Evolutionary conservation across 768 basidiomycete species (phyloP).

Genomic region (Ephemerocybe angulata): DNA sequence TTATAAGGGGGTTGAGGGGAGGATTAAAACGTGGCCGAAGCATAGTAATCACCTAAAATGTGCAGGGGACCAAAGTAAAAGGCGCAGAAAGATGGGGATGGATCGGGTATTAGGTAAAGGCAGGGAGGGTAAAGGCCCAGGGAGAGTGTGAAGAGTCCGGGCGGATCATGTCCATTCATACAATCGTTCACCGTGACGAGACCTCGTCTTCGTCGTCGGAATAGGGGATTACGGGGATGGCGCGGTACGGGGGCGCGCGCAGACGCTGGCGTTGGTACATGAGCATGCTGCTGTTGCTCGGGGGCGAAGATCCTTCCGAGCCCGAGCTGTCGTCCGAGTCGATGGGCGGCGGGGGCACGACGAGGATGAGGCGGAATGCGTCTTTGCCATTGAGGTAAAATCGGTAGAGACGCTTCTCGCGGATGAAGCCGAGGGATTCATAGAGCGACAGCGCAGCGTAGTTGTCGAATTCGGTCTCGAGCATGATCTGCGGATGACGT

Average conservation of each 20-base stretch:
- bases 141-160: not conserved
- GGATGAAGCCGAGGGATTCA: slow-evolving; percentile 89
- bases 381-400: slow-evolving; percentile 99
- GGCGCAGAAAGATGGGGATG: too few species aligned
- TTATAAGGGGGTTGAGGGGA: too few species aligned
- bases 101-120: too few species aligned
- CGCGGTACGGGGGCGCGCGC: slow-evolving; percentile 30
- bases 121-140: not conserved
- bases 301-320: slow-evolving; percentile 23
- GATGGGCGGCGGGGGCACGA: slow-evolving; percentile 38
- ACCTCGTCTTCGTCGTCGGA: slow-evolving; percentile 43
- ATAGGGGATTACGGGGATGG: slow-evolving; percentile 44
- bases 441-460: slow-evolving; percentile 83
- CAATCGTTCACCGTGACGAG: slow-evolving; percentile 29
- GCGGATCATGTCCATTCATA: not conserved
- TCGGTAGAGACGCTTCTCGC: slow-evolving; percentile 89
- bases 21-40: too few species aligned
- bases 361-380: slow-evolving; percentile 79
- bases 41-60: not conserved
- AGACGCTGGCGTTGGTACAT: not conserved
- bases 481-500: slow-evolving; percentile 59
- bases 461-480: slow-evolving; percentile 97
- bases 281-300: slow-evolving; percentile 13
- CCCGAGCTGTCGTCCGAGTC: slow-evolving; percentile 33
- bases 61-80: too few species aligned